These are phyloP conservation scores for Microbotryum saponariae DNA, from an alignment of 1,284 basidiomycete genomes.

Conservation along the genomic window DNA sequence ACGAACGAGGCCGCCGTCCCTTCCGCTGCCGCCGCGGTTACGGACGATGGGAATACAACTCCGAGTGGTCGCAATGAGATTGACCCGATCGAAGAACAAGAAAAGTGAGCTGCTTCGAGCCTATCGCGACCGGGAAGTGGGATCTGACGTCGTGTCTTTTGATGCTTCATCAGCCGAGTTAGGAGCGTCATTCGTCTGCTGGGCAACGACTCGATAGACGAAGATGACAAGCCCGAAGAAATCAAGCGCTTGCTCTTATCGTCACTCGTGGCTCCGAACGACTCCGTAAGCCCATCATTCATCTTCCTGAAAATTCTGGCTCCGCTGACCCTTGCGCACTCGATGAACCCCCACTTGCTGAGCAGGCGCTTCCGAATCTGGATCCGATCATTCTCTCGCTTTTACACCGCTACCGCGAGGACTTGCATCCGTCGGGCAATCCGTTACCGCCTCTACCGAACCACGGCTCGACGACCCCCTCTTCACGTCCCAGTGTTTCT, in stretches of 20 bases:
- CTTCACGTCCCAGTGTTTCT: conserved; percentile 28
- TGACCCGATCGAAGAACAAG: conserved; percentile 6
- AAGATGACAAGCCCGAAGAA: conserved; percentile 37
- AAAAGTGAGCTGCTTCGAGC: conserved; percentile 14
- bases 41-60: no score
- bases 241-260: conserved; percentile 30
- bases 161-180: neutral
- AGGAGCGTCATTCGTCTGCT: conserved; percentile 27
- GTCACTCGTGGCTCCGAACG: conserved; percentile 5
- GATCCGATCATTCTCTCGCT: conserved; percentile 32
- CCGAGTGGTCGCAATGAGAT: no score
- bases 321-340: no score
- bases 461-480: conserved; percentile 24
- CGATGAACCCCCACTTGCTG: neutral
- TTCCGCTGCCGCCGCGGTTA: no score
- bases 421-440: conserved; percentile 32
- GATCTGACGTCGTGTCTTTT: neutral
- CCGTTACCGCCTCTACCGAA: conserved; percentile 30
- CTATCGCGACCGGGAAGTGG: neutral
- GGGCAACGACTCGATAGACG: conserved; percentile 26
- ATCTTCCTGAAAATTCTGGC: neutral
- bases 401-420: conserved; percentile 35
- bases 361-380: conserved; percentile 22
- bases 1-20: neutral
- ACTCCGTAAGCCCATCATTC: neutral